Evolutionary conservation across 306 rosid species (phyloP), one percentile per base, ranked within the genome.

Genomic region (Cicer bijugum): DNA sequence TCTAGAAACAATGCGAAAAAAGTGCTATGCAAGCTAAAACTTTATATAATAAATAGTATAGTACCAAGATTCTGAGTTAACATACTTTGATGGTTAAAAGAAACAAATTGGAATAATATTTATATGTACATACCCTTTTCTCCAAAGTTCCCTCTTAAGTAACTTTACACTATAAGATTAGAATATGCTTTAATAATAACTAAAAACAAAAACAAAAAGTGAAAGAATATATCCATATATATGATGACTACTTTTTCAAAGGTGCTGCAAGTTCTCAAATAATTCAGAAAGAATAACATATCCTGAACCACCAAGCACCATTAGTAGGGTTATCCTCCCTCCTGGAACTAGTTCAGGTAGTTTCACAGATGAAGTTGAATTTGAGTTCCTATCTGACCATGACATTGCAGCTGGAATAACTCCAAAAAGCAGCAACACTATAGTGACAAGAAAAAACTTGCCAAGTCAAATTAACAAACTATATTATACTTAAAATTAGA

Each of bases 351-450:
- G 66, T 74, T 73, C 81, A 1, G 91, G 93, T 33, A 87, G 72
- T 67, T 84, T 84, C 80, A 69, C 23, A 9, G 85, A 61, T 10
- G 77, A 62, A 12, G 89, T 72, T 51, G 86, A 64, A 69, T 43
- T 71, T 19, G 86, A 80, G 89, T 88, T 84, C 82, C 96, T 80
- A 70, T 87, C 94, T 7, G 90, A 88, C 91, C 96, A 88, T 4
- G 94, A 84, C 96, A 90, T 88, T 46, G 89, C 90, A 55, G 91
- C 96, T 7, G 96, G 94, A 77, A 88, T 56, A 63, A 92, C 71
- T 78, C 96, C 97, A 16, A 92, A 92, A 9, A 88, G 88, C 81
- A 88, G 82, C 87, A 92, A 72, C 67, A 92, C 96, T 88, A 23
- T 28, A 40, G 67, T 33, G 71, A 71, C 53, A 74, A 2, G 8